A percentile compares a stretch with the other conserved stretches of the same genome.
Conservation (phyloP, 768 basidiomycete species). For the Suillus placidus region DNA sequence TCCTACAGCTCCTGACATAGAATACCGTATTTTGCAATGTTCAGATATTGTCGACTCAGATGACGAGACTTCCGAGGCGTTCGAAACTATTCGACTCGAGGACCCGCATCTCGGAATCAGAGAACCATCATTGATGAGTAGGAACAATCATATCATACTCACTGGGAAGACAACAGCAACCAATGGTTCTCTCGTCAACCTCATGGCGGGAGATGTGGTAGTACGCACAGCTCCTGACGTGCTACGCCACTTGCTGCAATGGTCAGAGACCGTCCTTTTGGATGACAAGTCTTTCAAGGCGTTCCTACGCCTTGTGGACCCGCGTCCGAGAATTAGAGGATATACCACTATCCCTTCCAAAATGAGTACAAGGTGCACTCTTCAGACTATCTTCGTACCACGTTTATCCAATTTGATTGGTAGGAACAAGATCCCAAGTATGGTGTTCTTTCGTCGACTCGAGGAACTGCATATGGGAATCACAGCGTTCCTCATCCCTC, state of each 20-base stretch:
- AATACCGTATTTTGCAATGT: slow-evolving; percentile 32
- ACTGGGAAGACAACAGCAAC: slow-evolving; percentile 43
- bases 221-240: slow-evolving; percentile 24
- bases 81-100: slow-evolving; percentile 28
- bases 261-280: slow-evolving; percentile 29
- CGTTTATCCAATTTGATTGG: background rate
- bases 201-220: slow-evolving; percentile 37
- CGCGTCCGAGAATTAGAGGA: background rate
- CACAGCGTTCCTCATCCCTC: slow-evolving; percentile 17
- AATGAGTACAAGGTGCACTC: background rate
- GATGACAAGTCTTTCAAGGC: slow-evolving; percentile 4
- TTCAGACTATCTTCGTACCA: background rate
- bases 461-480: slow-evolving; percentile 27
- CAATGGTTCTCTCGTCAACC: slow-evolving; percentile 38
- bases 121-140: background rate
- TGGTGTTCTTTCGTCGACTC: slow-evolving; percentile 45
- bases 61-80: slow-evolving; percentile 21
- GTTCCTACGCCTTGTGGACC: background rate
- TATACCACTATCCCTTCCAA: background rate
- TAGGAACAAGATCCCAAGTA: slow-evolving; percentile 15
- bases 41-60: slow-evolving; percentile 31
- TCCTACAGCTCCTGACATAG: slow-evolving; percentile 20
- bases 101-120: slow-evolving; percentile 24
- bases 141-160: slow-evolving; percentile 30
- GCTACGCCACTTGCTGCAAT: slow-evolving; percentile 33